phyloP scores from a whole-genome alignment of 2,329 filamentous ascomycete species.

The Cladophialophora psammophila region DNA sequence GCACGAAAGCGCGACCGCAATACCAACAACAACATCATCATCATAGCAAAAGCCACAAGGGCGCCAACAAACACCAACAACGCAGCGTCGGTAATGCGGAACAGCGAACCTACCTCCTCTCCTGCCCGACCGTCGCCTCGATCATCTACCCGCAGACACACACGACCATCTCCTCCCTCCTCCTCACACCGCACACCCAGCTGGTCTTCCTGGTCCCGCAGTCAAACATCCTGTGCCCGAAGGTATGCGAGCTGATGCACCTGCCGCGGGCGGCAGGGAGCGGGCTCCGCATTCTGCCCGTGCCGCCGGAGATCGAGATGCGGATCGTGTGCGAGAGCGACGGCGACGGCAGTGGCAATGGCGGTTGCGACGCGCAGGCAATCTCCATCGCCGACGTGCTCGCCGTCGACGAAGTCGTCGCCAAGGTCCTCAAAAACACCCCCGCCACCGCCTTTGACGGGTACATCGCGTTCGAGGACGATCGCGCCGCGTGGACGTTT shows the following conservation, averaged over 20 bases:
- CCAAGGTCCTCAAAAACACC: constrained; percentile 30
- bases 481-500: constrained; percentile 27
- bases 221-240: constrained; percentile 25
- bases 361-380: background rate
- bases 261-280: constrained; percentile 23
- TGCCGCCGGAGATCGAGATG: constrained; percentile 22
- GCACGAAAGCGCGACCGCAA: background rate
- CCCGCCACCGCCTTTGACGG: constrained; percentile 30
- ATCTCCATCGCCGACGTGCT: constrained; percentile 8
- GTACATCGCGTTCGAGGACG: constrained; percentile 30
- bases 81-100: background rate
- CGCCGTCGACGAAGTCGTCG: constrained; percentile 25
- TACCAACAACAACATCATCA: background rate
- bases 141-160: constrained; percentile 24
- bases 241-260: constrained; percentile 25
- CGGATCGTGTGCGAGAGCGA: background rate
- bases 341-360: background rate
- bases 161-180: constrained; percentile 29
- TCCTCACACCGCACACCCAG: constrained; percentile 24
- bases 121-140: constrained; percentile 15
- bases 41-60: constrained; percentile 12
- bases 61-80: background rate
- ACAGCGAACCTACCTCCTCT: constrained; percentile 29
- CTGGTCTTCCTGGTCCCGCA: constrained; percentile 31
- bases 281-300: constrained; percentile 27